Evolutionary conservation across 768 basidiomycete species (phyloP), one percentile per base, ranked within the genome.

Genomic region (Exidia glandulosa): DNA sequence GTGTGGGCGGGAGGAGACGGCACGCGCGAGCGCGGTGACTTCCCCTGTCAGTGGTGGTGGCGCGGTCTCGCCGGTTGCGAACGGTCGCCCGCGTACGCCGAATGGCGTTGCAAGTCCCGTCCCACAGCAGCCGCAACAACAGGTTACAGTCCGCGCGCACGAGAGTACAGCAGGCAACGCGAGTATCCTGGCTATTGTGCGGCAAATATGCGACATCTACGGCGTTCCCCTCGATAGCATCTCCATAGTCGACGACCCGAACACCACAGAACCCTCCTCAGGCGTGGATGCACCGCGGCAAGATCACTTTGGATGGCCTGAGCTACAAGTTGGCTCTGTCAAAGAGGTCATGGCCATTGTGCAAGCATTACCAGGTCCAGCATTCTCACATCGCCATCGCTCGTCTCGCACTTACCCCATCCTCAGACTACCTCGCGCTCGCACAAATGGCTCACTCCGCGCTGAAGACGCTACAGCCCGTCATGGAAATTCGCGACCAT

Each of bases 331-430:
- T 19, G 93, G 92, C 27, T 84, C 94, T n/a, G 78, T 97, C 25
- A 82, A 92, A 36, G 96, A 98, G 69, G 91, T 93, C 1, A 85
- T 97, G 25, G 86, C 88, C 0, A 85, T 98, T 2, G 90, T 92
- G 1, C 92, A 97, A 71, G 84, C 91, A 14, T 74, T 99, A 27
- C 93, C 95, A 60, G 93, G 94, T 91, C 62, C 58, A 79, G 73
- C 0, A 25, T 3, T 45, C 12, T 30, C 36, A 32, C n/a, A n/a
- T 31, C 32, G 58, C n/a, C 41, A 19, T 45, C 2, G 41, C 41
- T 12, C 5, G 41, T 5, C 19, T 45, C 19, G 19, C 41, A 3
- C 36, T 37, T 37, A 12, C 10, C 14, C 32, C 29, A n/a, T n/a
- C n/a, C n/a, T 27, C 66, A 94, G 95, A 98, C 72, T 85, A 90